phyloP scores from a whole-genome alignment of 2,329 filamentous ascomycete genomes.

The Microdochium trichocladiopsis region DNA sequence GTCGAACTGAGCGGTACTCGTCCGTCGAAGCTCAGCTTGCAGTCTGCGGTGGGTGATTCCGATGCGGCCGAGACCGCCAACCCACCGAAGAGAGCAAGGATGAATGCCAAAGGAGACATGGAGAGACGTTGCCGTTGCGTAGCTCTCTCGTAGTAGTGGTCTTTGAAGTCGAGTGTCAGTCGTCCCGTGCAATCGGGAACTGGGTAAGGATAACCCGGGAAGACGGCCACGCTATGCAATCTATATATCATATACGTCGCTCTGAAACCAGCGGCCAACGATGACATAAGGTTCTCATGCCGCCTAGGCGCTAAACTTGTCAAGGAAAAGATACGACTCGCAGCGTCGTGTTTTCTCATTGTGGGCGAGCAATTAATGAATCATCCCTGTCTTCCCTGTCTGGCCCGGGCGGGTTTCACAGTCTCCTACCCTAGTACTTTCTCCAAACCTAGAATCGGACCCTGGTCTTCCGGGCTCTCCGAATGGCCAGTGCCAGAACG shows the following conservation, averaged over 20 bases:
- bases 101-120: neutral
- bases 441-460: neutral
- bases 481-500: neutral
- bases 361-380: neutral
- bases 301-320: neutral
- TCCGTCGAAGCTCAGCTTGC: conserved; percentile 1
- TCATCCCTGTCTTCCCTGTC: neutral
- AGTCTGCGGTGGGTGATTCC: neutral
- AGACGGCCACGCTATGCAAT: neutral
- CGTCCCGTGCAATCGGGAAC: neutral
- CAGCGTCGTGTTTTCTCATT: neutral
- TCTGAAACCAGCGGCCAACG: neutral
- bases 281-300: neutral
- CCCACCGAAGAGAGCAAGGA: neutral
- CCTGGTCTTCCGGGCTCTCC: neutral
- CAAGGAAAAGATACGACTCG: neutral
- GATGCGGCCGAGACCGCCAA: neutral
- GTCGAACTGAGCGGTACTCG: conserved; percentile 1
- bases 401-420: neutral
- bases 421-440: neutral
- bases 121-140: neutral
- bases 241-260: neutral
- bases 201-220: neutral
- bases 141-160: neutral
- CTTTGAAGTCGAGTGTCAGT: neutral